These are phyloP conservation scores for Drechmeria coniospora DNA, from an alignment of 2,329 filamentous ascomycete species.

Conservation along the genomic window DNA sequence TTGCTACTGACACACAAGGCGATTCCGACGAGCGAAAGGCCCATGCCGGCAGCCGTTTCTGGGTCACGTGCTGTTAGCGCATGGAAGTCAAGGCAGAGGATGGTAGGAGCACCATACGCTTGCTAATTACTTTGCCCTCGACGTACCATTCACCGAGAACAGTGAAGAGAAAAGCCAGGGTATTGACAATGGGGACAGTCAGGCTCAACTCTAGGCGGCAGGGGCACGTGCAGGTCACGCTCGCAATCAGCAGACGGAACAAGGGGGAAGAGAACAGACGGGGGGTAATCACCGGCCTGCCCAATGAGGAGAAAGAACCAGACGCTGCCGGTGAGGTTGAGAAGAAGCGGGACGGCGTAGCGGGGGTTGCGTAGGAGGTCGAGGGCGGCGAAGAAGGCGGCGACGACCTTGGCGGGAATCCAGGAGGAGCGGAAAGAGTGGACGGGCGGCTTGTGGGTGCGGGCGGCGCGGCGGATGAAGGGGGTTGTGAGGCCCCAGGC, in stretches of 20 bases:
- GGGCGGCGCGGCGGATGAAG: conserved; percentile 79
- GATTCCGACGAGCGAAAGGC: conserved; percentile 63
- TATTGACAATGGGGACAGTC: conserved; percentile 90
- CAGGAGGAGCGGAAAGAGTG: conserved; percentile 42
- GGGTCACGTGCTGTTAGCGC: neutral
- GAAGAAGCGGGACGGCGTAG: conserved; percentile 69
- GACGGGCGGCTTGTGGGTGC: conserved; percentile 50
- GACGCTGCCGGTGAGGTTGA: conserved; percentile 84
- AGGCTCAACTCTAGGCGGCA: conserved; percentile 66
- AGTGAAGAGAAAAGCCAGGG: conserved; percentile 87
- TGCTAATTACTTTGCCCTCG: conserved; percentile 76
- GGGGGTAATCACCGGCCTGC: conserved; percentile 64
- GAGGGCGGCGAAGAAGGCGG: conserved; percentile 55
- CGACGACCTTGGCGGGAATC: conserved; percentile 46
- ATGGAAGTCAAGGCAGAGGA: neutral
- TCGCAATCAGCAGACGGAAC: too few relatives aligned
- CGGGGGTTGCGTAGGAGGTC: conserved; percentile 68
- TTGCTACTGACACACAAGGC: conserved; percentile 67
- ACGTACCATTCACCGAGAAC: conserved; percentile 92
- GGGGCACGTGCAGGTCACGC: too few relatives aligned
- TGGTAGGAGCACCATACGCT: conserved; percentile 34
- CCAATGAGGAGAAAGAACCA: conserved; percentile 97
- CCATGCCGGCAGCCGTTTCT: conserved; percentile 79
- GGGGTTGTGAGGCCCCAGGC: conserved; percentile 89
- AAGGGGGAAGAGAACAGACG: neutral